These are phyloP conservation scores for Triglochin maritima DNA, from an alignment of 106 monocot species.

Conservation along the genomic window DNA sequence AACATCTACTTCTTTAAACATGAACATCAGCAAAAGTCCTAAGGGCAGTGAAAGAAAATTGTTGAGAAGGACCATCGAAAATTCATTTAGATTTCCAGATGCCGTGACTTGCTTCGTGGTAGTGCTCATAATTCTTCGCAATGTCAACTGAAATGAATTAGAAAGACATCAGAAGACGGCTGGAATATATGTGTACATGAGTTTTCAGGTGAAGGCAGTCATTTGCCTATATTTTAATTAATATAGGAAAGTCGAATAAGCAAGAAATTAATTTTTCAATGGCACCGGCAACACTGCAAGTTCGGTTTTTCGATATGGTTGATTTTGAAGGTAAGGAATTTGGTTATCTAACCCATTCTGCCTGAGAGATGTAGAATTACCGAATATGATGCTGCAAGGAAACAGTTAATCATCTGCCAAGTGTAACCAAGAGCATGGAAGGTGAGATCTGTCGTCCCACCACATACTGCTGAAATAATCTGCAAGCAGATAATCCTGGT, in stretches of 20 bases:
- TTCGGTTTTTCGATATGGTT: too few relatives aligned
- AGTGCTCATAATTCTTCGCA: conserved; percentile 83
- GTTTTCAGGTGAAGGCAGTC: too few relatives aligned
- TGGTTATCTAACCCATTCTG: too few relatives aligned
- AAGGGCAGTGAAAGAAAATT: conserved; percentile 82
- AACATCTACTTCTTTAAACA: conserved; percentile 70
- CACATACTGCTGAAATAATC: conserved; percentile 90
- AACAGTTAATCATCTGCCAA: conserved; percentile 88
- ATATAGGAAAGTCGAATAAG: too few relatives aligned
- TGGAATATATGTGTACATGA: not conserved
- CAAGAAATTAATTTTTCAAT: too few relatives aligned
- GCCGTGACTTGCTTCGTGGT: conserved; percentile 79
- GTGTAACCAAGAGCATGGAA: conserved; percentile 80
- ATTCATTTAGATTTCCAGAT: conserved; percentile 89
- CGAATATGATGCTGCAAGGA: conserved; percentile 90
- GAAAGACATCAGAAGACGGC: not conserved
- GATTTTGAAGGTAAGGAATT: too few relatives aligned
- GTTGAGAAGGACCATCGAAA: conserved; percentile 95
- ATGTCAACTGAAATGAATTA: conserved; percentile 44
- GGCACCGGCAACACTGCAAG: too few relatives aligned
- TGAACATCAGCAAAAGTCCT: conserved; percentile 50
- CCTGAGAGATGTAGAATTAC: conserved; percentile 24
- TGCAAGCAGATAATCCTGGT: conserved; percentile 12
- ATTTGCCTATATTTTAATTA: too few relatives aligned
- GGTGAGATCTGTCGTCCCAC: conserved; percentile 84